Evolutionary conservation across 768 basidiomycete genomes (phyloP).

Genomic region (Mycena crocata): DNA sequence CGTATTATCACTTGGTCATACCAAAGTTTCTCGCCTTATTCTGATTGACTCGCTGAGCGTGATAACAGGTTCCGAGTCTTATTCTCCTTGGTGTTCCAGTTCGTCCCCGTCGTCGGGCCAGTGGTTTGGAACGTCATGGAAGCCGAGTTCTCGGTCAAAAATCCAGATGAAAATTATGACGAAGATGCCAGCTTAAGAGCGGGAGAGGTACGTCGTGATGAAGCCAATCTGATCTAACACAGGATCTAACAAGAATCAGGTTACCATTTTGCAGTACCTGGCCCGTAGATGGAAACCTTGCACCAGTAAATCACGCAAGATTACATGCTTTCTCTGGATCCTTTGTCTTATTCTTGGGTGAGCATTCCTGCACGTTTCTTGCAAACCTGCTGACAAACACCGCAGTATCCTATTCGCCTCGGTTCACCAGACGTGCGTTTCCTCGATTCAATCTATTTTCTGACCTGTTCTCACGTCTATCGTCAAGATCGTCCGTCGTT

Average conservation of each 20-base stretch:
- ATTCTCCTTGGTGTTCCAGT: neutral
- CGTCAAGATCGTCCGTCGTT: neutral
- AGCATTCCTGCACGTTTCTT: neutral
- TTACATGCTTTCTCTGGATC: neutral
- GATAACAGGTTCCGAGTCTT: neutral
- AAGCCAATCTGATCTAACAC: too few relatives aligned
- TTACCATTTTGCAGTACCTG: neutral
- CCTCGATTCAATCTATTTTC: neutral
- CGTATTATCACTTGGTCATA: neutral
- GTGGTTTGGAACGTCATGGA: too few relatives aligned
- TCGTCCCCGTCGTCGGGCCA: too few relatives aligned
- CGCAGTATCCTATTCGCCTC: neutral
- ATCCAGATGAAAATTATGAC: too few relatives aligned
- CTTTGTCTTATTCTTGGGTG: neutral
- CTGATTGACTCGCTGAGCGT: neutral
- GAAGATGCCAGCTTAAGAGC: too few relatives aligned
- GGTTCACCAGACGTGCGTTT: neutral
- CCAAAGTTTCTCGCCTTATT: neutral
- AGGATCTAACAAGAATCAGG: too few relatives aligned
- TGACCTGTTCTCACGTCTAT: neutral
- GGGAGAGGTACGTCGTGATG: too few relatives aligned
- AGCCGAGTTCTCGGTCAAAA: too few relatives aligned
- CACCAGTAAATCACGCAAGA: neutral
- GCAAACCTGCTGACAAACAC: neutral
- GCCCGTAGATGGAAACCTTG: neutral